Conservation (phyloP, 768 basidiomycete species). For the Heimioporus sp. region DNA sequence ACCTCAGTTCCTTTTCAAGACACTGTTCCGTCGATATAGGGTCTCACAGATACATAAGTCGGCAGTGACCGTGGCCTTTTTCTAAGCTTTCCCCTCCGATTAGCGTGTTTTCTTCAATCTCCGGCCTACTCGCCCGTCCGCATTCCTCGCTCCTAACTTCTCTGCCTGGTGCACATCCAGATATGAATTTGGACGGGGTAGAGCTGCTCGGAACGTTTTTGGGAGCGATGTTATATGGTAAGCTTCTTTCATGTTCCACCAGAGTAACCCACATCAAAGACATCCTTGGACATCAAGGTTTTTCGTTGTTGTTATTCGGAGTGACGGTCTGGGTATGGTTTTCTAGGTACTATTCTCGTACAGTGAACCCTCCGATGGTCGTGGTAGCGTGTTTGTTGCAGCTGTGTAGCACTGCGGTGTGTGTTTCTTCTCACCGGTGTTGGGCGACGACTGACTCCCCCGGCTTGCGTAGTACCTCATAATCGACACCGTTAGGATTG, state of each 20-base stretch:
- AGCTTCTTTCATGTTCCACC: background rate
- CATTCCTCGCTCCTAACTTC: no score
- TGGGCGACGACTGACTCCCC: background rate
- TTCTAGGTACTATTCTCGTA: no score
- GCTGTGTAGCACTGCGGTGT: slow-evolving; percentile 30
- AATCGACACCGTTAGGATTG: slow-evolving; percentile 23
- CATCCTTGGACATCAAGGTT: slow-evolving; percentile 16
- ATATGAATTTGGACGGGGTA: slow-evolving; percentile 15
- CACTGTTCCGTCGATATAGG: no score
- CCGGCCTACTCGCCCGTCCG: no score
- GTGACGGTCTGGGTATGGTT: slow-evolving; percentile 24
- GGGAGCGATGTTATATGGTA: slow-evolving; percentile 22
- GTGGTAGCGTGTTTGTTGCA: slow-evolving; percentile 25
- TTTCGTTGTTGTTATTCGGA: slow-evolving; percentile 36
- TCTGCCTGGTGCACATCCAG: background rate
- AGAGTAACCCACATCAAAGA: background rate
- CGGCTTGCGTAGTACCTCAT: slow-evolving; percentile 19
- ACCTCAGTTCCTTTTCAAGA: no score
- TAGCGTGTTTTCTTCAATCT: no score
- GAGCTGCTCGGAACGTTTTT: slow-evolving; percentile 5
- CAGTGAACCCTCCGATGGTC: slow-evolving; percentile 24
- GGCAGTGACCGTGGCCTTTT: no score
- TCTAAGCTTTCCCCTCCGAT: no score
- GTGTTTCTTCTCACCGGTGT: background rate
- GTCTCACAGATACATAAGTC: no score